Conservation (phyloP, 2,329 filamentous ascomycete genomes). For the Aspergillus sp. region DNA sequence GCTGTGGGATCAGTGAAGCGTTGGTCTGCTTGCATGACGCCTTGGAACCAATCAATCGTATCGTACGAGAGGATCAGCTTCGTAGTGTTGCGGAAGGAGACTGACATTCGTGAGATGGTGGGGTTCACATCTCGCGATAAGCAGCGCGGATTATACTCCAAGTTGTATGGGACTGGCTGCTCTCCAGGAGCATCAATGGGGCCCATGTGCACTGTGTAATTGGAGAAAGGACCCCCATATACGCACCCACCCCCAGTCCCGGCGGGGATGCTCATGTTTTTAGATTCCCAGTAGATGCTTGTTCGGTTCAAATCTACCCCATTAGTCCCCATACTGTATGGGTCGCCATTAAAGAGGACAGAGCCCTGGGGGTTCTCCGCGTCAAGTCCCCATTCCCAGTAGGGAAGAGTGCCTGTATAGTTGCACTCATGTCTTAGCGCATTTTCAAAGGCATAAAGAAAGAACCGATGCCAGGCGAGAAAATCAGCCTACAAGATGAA, state of each 20-base stretch:
- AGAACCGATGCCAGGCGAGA: constrained; percentile 15
- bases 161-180: neutral
- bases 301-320: neutral
- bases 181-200: neutral
- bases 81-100: constrained; percentile 1
- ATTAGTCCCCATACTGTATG: constrained; percentile 4
- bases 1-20: neutral
- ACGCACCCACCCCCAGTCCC: constrained; percentile 12
- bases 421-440: constrained; percentile 8
- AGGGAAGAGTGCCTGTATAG: constrained; percentile 10
- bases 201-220: constrained; percentile 10
- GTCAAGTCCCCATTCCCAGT: constrained; percentile 10
- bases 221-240: constrained; percentile 9
- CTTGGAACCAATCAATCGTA: constrained; percentile 9
- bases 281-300: neutral
- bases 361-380: neutral
- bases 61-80: constrained; percentile 9
- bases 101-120: neutral
- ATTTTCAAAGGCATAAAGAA: constrained; percentile 3
- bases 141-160: constrained; percentile 13
- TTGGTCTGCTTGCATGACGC: constrained; percentile 4
- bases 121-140: constrained; percentile 8
- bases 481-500: neutral
- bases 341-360: constrained; percentile 8
- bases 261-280: neutral